Conservation (phyloP, 2,329 filamentous ascomycete genomes). For the Fusarium xylarioides region DNA sequence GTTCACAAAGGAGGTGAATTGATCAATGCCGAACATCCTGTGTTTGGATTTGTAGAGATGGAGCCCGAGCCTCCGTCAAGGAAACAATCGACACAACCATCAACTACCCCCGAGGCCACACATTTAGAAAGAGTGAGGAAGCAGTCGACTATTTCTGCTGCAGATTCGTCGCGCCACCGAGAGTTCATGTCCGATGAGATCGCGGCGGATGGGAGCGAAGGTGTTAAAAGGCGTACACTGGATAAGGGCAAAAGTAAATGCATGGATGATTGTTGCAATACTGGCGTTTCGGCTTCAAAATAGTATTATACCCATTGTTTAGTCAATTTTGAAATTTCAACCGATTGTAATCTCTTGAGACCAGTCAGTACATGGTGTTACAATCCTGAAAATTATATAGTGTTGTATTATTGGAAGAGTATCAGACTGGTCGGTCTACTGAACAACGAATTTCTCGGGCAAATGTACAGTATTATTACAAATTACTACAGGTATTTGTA, state of each 20-base stretch:
- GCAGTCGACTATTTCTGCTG: conserved; percentile 3
- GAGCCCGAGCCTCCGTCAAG: conserved; percentile 16
- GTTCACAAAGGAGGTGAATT: conserved; percentile 42
- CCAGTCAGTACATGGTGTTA: not conserved
- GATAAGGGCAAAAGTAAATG: conserved; percentile 19
- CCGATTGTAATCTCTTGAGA: not conserved
- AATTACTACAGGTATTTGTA: conserved; percentile 11
- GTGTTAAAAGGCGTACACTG: conserved; percentile 1
- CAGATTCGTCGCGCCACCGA: conserved; percentile 1
- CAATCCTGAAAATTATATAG: not conserved
- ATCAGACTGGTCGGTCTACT: not conserved
- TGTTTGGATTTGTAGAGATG: conserved; percentile 32
- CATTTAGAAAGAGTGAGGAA: conserved; percentile 11
- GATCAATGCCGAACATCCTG: conserved; percentile 5
- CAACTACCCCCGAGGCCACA: not conserved
- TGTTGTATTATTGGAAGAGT: not conserved
- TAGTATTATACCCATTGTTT: conserved; percentile 14
- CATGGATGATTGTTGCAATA: not conserved
- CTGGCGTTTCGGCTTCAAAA: not conserved
- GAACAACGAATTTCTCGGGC: not conserved
- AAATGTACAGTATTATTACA: conserved; percentile 16
- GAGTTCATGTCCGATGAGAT: not conserved
- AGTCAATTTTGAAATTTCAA: not conserved
- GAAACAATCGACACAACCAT: not conserved
- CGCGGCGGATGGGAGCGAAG: not conserved